Base-by-base conservation (phyloP, 441 rosid species). In the Melastoma candidum region DNA sequence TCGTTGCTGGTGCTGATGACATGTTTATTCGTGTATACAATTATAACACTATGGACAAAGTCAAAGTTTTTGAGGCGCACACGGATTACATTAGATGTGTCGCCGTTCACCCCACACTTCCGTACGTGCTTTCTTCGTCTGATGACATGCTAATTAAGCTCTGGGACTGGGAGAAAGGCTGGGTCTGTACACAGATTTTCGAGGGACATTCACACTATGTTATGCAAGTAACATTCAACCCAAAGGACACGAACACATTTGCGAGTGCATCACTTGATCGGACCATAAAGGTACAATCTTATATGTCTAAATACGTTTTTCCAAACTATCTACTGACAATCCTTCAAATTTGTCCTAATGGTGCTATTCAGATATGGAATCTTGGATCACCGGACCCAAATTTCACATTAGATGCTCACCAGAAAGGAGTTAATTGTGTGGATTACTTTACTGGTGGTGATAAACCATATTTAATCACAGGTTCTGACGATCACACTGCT, bases 181-280 rank as follows among this genome's bases (percentile, higher is more conserved):
- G 66, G 66, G 3, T 0, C 10, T 62, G 60, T 44, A 9, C 17
- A 14, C 12, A 10, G 60, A 55, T 48, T 41, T 55, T 62, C 0
- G 56, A 62, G 41, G 60, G 60, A 32, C 66, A 62, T 44, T 55
- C 66, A 13, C 66, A 62, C 17, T 49, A 62, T 62, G 66, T 62
- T 54, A 62, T 62, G 66, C 60, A 48, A 12, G 27, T 1, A 13
- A 17, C 66, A 3, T 48, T 62, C 48, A 49, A 55, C 50, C 60
- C 46, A 14, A 44, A 12, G 25, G 56, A 48, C 26, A 14, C 39
- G 4, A 22, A 49, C 27, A 49, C 59, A 2, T 62, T 62, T 17
- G 50, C 66, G 12, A 55, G 66, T 49, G 60, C 60, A 3, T 62
- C 66, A 4, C 66, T 55, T 0, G 66, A 62, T 49, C 49, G 60